These are phyloP conservation scores for Trypanosoma cruzi DNA, from an alignment of 208 protist genomes.

Conservation along the genomic window DNA sequence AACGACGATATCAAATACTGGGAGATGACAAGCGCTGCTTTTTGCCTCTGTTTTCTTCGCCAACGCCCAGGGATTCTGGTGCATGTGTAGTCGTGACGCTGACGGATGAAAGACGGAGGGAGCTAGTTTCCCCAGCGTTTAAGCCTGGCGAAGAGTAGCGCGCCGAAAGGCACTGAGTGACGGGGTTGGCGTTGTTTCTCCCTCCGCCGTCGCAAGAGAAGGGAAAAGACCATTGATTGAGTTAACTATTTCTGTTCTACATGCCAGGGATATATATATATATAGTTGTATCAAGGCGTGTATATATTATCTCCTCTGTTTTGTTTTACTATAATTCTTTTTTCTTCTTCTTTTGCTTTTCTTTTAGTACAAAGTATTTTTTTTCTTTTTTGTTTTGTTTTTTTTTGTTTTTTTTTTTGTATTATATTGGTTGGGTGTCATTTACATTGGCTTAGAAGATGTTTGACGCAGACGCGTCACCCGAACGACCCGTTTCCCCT, in stretches of 20 bases:
- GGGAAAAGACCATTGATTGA: no score
- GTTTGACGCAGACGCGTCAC: neutral
- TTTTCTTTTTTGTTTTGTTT: neutral
- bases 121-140: conserved; percentile 19
- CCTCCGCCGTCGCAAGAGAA: neutral
- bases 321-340: no score
- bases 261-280: neutral
- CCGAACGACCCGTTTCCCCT: conserved; percentile 27
- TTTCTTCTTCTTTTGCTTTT: neutral
- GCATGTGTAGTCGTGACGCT: neutral
- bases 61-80: neutral
- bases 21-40: conserved; percentile 8
- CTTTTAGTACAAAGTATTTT: conserved; percentile 8
- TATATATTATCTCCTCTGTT: neutral
- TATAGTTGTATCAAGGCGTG: neutral
- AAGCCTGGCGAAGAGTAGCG: neutral
- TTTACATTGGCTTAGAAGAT: conserved; percentile 4
- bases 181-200: neutral
- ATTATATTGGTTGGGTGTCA: neutral
- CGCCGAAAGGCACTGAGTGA: neutral
- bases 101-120: conserved; percentile 24
- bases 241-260: no score
- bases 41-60: conserved; percentile 11
- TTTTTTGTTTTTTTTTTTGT: conserved; percentile 16
- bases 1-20: conserved; percentile 28